These are phyloP conservation scores for Penicillium carneum DNA, from an alignment of 2,329 filamentous ascomycete genomes.

Conservation along the genomic window DNA sequence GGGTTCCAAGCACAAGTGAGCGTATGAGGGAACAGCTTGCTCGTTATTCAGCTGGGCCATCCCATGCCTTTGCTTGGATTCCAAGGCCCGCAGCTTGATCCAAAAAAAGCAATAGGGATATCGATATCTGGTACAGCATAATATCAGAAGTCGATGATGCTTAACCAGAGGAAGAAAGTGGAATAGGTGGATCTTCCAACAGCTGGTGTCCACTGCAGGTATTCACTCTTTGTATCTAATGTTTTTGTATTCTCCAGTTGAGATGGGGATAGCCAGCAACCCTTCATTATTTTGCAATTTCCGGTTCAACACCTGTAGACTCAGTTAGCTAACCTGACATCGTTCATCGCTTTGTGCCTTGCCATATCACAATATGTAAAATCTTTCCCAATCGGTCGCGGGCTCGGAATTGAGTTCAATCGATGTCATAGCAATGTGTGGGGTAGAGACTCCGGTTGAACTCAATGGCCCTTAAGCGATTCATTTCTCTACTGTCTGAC, in stretches of 20 bases:
- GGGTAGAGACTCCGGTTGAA: not conserved
- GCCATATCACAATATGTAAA: not conserved
- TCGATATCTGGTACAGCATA: slow-evolving; percentile 7
- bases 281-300: not conserved
- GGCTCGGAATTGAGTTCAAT: slow-evolving; percentile 4
- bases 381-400: not conserved
- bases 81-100: slow-evolving; percentile 22
- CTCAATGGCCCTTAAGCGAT: not conserved
- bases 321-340: too few relatives aligned
- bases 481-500: slow-evolving; percentile 4
- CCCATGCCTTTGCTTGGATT: slow-evolving; percentile 10
- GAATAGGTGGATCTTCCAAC: slow-evolving; percentile 4
- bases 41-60: slow-evolving; percentile 11
- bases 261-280: not conserved
- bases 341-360: not conserved
- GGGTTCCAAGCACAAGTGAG: slow-evolving; percentile 5
- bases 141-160: slow-evolving; percentile 21
- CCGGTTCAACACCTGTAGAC: not conserved
- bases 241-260: not conserved
- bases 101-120: not conserved
- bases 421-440: slow-evolving; percentile 14
- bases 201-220: not conserved
- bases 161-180: not conserved
- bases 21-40: slow-evolving; percentile 9
- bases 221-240: not conserved